These are phyloP conservation scores for Trypanosoma theileri DNA, from an alignment of 208 protist species.

Conservation along the genomic window DNA sequence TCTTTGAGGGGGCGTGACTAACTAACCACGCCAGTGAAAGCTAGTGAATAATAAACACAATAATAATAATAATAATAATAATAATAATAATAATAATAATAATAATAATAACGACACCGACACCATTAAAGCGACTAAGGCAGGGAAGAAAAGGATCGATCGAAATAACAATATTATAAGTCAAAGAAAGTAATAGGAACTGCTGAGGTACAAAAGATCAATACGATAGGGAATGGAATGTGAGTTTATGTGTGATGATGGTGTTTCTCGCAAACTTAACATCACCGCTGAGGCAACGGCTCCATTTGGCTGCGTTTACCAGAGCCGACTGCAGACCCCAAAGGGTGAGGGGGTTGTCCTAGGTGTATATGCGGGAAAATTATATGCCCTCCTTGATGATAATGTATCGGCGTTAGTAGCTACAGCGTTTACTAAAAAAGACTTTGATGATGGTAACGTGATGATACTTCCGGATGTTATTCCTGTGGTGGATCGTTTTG, in stretches of 20 bases:
- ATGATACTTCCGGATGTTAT: constrained; percentile 8
- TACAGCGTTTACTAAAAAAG: constrained; percentile 24
- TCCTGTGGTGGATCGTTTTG: constrained; percentile 2
- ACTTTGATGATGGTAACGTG: constrained; percentile 17
- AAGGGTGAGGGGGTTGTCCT: constrained; percentile 21
- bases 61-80: too few species aligned
- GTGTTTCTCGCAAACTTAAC: constrained; percentile 15
- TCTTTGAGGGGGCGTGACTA: too few species aligned
- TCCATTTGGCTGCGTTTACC: constrained; percentile 25
- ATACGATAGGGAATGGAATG: constrained; percentile 16
- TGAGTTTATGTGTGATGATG: constrained; percentile 34
- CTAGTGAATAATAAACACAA: too few species aligned
- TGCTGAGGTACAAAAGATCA: neutral
- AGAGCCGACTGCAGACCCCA: constrained; percentile 17
- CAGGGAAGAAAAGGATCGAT: too few species aligned
- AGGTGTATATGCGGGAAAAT: constrained; percentile 9
- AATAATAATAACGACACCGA: too few species aligned
- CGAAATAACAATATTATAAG: too few species aligned
- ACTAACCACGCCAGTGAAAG: too few species aligned
- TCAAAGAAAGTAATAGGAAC: neutral
- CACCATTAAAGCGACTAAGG: too few species aligned
- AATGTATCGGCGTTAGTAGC: constrained; percentile 17
- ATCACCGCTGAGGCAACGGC: constrained; percentile 23
- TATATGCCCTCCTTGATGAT: constrained; percentile 34
- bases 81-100: too few species aligned